Conservation (phyloP, 202 grass and related monocot species). For the Carex arenaria region DNA sequence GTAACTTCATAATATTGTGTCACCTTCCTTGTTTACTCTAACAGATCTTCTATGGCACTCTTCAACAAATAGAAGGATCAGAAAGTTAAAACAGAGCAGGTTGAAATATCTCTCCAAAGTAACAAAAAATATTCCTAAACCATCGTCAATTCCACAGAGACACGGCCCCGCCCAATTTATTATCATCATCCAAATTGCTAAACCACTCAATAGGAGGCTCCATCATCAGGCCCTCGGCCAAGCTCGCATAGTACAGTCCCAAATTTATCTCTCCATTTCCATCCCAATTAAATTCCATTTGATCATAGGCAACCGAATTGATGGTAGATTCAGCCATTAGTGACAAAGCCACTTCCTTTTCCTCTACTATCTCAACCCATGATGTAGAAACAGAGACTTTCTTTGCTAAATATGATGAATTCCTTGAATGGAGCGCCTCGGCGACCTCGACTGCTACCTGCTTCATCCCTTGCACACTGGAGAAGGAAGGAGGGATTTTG, state of each 20-base stretch:
- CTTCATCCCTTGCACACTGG: constrained; percentile 27
- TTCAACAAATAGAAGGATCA: not conserved
- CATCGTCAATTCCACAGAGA: constrained; percentile 35
- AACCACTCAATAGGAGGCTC: constrained; percentile 23
- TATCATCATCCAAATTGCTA: constrained; percentile 25
- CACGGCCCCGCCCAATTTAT: not conserved
- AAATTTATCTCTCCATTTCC: constrained; percentile 29
- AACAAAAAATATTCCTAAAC: not conserved
- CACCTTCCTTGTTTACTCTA: too few species aligned
- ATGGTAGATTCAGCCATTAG: not conserved
- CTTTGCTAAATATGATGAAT: not conserved
- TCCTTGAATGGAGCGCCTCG: not conserved
- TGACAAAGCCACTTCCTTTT: not conserved
- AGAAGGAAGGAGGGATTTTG: constrained; percentile 20
- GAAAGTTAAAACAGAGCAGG: not conserved
- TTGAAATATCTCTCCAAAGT: not conserved
- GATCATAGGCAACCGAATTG: not conserved
- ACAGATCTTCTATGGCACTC: too few species aligned
- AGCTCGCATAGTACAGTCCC: constrained; percentile 33
- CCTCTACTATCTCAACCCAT: not conserved
- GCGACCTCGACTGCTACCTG: too few species aligned
- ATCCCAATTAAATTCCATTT: constrained; percentile 21
- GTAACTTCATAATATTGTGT: too few species aligned
- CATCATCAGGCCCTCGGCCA: constrained; percentile 40
- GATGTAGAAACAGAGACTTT: not conserved